Evolutionary conservation across 345 rosid genomes (phyloP).

Genomic region (Lepidium aucheri): DNA sequence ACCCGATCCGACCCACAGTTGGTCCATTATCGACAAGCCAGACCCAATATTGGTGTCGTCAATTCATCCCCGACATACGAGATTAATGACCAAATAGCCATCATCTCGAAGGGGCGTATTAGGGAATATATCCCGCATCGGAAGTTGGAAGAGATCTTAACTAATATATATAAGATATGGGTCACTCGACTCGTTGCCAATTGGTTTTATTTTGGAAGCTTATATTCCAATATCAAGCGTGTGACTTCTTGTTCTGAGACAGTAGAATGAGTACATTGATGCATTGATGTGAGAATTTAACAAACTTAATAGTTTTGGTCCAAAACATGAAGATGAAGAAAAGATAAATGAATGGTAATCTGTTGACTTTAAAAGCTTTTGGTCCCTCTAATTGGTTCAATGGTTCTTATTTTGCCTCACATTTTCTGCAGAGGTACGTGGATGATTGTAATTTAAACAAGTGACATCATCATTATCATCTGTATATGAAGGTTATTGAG

Average conservation of each 20-base stretch:
- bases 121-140: no score
- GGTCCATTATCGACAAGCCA: no score
- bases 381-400: slow-evolving; percentile 17
- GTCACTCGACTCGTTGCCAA: no score
- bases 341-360: slow-evolving; percentile 6
- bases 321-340: neutral
- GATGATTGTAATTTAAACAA: slow-evolving; percentile 6
- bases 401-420: neutral
- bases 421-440: neutral
- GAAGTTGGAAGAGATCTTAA: no score
- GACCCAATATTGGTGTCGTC: no score
- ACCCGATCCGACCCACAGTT: no score
- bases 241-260: slow-evolving; percentile 8
- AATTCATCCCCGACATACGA: no score
- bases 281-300: slow-evolving; percentile 15
- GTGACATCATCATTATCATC: slow-evolving; percentile 7
- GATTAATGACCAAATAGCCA: no score
- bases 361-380: slow-evolving; percentile 15
- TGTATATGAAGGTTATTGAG: neutral
- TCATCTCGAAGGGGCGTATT: no score
- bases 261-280: neutral
- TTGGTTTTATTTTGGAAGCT: no score
- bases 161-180: no score
- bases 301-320: slow-evolving; percentile 13
- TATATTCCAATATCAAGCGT: no score